Evolutionary conservation across 192 early-diverging fungal genomes (phyloP), one percentile per base, ranked within the genome.

Genomic region (Kickxella alabastrina): DNA sequence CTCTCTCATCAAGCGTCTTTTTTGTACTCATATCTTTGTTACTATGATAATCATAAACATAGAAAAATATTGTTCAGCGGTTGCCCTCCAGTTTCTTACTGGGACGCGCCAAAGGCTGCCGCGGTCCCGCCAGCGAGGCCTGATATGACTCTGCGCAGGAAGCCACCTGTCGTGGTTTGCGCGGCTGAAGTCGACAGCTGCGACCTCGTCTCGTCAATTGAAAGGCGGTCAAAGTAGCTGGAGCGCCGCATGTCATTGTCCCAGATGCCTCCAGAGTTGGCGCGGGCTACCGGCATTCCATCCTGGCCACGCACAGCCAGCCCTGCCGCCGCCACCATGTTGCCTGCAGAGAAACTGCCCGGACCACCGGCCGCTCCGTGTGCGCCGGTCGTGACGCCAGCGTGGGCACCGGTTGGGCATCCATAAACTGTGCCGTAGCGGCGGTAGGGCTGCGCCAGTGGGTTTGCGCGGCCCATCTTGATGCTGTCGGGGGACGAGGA

Each of bases 181-280:
- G 55, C 44, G 3, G 51, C 41, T 14, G 49, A 52, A 2, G 69
- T 55, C 8, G 69, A 38, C 2, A 49, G 43, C 31, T 52, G 53
- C n/a, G 62, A 62, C n/a, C 62, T 42, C 10, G 39, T 27, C 28
- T 73, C 69, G 19, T 73, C 69, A 19, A 61, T 46, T 21, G 69
- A 73, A 21, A 65, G 57, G 27, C 69, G 62, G 25, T 73, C 69
- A 73, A 73, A 65, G 57, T 73, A 73, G 45, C 63, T 65, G 5
- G 69, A 65, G 12, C 69, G 62, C 13, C 69, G 62, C 17, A 58
- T 52, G 13, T 73, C 62, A 45, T 53, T 65, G 3, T 65, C 69
- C 52, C 54, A 65, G 38, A 65, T 53, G 10, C 53, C 62, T 21
- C 29, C 68, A 23, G 56, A 55, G 42, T 49, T 42, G 17, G 52